Percentiles rank a stretch among this genome's conserved stretches.
phyloP scores from a whole-genome alignment of 2,329 filamentous ascomycete species.

The Microcera coccophila region DNA sequence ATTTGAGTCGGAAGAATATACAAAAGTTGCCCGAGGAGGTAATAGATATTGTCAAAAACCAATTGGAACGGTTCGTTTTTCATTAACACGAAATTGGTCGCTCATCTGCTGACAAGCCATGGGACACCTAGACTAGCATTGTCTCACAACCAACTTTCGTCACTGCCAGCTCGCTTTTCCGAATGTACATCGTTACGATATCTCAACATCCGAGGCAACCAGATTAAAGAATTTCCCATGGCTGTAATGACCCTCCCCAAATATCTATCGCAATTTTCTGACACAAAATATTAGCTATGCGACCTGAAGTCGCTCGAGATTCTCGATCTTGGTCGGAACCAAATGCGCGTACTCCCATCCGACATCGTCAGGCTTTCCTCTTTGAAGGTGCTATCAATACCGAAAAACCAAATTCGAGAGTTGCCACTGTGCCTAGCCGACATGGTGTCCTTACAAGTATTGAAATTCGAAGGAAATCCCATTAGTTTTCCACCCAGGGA shows the following conservation, averaged over 20 bases:
- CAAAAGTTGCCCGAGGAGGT: constrained; percentile 68
- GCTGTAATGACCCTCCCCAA: constrained; percentile 39
- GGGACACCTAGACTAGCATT: constrained; percentile 62
- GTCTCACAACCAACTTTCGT: constrained; percentile 72
- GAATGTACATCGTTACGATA: constrained; percentile 77
- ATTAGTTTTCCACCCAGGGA: constrained; percentile 74
- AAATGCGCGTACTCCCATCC: constrained; percentile 70
- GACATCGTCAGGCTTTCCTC: constrained; percentile 78
- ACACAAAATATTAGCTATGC: constrained; percentile 61
- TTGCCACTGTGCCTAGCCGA: constrained; percentile 81
- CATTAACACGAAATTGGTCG: constrained; percentile 1
- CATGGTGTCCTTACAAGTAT: constrained; percentile 81
- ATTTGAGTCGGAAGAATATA: constrained; percentile 72
- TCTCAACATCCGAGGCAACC: constrained; percentile 74
- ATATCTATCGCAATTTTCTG: constrained; percentile 12
- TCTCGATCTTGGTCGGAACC: constrained; percentile 86
- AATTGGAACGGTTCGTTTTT: constrained; percentile 62
- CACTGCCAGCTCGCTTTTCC: constrained; percentile 66
- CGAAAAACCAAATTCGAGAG: constrained; percentile 81
- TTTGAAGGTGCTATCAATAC: constrained; percentile 82
- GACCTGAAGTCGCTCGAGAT: constrained; percentile 85
- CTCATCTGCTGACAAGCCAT: constrained; percentile 12
- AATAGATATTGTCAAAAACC: constrained; percentile 69
- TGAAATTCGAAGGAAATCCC: constrained; percentile 87
- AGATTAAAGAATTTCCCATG: constrained; percentile 60